Evolutionary conservation across 352 stramenopile genomes (phyloP).

Genomic region (Phytopythium oedochilum): DNA sequence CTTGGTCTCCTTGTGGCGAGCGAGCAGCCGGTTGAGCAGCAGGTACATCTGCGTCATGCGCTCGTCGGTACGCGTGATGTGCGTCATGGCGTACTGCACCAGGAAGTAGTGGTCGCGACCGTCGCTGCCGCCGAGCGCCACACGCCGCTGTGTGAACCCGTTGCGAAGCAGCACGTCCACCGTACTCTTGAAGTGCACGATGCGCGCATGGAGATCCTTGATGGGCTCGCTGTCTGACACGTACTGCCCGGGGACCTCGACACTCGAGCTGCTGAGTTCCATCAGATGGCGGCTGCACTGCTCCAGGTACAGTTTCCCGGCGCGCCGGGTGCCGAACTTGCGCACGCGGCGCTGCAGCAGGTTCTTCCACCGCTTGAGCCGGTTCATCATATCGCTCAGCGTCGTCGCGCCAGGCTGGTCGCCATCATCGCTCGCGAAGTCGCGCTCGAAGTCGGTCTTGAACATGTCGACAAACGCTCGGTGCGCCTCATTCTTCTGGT

Average conservation of each 20-base stretch:
- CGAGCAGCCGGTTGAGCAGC: constrained; percentile 82
- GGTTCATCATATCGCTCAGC: constrained; percentile 84
- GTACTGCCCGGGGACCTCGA: constrained; percentile 92
- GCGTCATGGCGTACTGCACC: constrained; percentile 91
- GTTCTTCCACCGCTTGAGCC: constrained; percentile 90
- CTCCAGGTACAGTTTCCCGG: constrained; percentile 77
- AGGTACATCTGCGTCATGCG: constrained; percentile 93
- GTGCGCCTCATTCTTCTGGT: constrained; percentile 87
- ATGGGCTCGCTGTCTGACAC: constrained; percentile 88
- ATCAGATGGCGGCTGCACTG: constrained; percentile 87
- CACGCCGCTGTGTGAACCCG: constrained; percentile 88
- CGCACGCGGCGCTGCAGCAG: constrained; percentile 83
- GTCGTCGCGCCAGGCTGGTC: constrained; percentile 27
- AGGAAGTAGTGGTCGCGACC: constrained; percentile 89
- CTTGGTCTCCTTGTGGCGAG: constrained; percentile 85
- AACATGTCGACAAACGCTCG: constrained; percentile 86
- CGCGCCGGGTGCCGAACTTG: constrained; percentile 59
- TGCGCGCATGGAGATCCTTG: constrained; percentile 89
- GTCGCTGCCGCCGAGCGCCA: constrained; percentile 88
- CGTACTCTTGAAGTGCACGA: constrained; percentile 86
- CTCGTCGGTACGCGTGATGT: constrained; percentile 92
- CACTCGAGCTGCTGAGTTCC: constrained; percentile 81
- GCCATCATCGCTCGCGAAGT: constrained; percentile 59
- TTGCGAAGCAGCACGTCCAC: constrained; percentile 83
- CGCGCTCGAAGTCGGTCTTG: constrained; percentile 78